phyloP scores from a whole-genome alignment of 352 stramenopile species.

The Globisporangium cylindrosporum region DNA sequence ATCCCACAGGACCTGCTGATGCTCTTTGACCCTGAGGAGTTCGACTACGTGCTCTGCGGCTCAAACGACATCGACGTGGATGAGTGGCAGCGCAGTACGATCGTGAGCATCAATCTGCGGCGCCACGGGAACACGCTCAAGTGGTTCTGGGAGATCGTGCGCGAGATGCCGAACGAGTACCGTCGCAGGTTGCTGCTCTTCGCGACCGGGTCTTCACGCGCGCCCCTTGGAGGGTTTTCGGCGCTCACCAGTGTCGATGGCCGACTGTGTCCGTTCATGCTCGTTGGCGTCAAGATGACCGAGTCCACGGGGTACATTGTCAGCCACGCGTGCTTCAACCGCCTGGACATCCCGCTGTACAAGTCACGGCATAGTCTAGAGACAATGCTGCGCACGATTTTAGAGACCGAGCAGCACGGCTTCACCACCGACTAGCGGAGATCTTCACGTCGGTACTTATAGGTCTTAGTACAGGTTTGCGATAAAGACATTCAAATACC shows the following conservation, averaged over 20 bases:
- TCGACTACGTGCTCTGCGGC: conserved; percentile 80
- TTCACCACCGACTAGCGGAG: not conserved
- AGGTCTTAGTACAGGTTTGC: no score
- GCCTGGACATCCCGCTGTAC: not conserved
- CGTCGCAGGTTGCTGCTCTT: not conserved
- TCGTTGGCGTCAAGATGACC: not conserved
- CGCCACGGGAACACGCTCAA: not conserved
- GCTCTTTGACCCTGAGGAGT: conserved; percentile 94
- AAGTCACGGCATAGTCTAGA: not conserved
- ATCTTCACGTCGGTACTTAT: no score
- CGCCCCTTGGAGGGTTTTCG: not conserved
- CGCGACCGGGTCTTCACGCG: not conserved
- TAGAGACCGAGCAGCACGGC: not conserved
- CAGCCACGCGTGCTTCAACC: conserved; percentile 4
- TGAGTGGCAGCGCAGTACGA: not conserved
- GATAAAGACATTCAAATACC: no score
- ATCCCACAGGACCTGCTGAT: conserved; percentile 89
- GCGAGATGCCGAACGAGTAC: conserved; percentile 1
- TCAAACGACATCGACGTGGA: conserved; percentile 40
- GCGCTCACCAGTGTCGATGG: not conserved
- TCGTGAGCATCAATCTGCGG: not conserved
- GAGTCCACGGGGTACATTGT: not conserved
- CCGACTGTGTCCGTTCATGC: not conserved
- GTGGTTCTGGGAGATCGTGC: not conserved
- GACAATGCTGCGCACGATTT: not conserved